These are phyloP conservation scores for Carex arenaria DNA, from an alignment of 202 grass and related monocot species.

Conservation along the genomic window DNA sequence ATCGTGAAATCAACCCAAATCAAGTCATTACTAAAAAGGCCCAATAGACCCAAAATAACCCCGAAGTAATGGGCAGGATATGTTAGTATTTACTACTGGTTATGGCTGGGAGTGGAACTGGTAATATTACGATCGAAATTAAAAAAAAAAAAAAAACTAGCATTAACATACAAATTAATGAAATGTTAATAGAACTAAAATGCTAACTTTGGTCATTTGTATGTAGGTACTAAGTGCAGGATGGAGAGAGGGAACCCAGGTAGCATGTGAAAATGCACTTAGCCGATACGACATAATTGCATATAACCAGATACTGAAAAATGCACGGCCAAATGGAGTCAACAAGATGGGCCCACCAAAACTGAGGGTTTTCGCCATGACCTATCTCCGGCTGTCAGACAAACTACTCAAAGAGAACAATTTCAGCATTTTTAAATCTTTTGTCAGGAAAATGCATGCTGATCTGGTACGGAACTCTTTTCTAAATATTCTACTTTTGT, in stretches of 20 bases:
- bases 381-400: conserved; percentile 71
- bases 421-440: conserved; percentile 65
- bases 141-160: background rate
- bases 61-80: background rate
- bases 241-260: conserved; percentile 74
- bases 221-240: conserved; percentile 76
- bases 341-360: conserved; percentile 43
- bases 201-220: background rate
- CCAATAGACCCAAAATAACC: background rate
- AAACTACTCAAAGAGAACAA: conserved; percentile 52
- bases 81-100: background rate
- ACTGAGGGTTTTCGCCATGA: conserved; percentile 58
- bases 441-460: conserved; percentile 93
- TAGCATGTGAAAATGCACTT: conserved; percentile 78
- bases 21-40: background rate
- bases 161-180: background rate
- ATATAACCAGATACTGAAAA: conserved; percentile 84
- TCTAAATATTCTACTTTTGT: background rate
- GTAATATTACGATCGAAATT: background rate
- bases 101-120: background rate
- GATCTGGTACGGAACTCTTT: conserved; percentile 41
- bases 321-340: conserved; percentile 59
- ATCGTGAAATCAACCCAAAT: background rate
- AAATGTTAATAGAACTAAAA: background rate
- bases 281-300: conserved; percentile 59